phyloP scores from a whole-genome alignment of 2,329 filamentous ascomycete species.

The Hypoxylon sp. region DNA sequence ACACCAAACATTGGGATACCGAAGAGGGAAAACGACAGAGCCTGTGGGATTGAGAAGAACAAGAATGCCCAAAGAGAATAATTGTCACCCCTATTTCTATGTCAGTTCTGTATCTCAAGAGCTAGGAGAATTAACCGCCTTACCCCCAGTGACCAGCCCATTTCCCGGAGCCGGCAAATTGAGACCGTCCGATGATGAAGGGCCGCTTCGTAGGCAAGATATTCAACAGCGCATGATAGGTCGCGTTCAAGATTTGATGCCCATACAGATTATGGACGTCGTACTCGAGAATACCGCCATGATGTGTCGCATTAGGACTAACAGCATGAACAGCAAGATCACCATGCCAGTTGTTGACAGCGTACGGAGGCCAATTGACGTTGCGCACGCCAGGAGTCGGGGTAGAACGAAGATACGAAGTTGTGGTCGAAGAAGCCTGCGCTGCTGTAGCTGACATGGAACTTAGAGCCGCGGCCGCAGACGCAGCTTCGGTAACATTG shows the following conservation, averaged over 20 bases:
- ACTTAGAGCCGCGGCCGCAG: constrained; percentile 66
- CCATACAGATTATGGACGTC: constrained; percentile 87
- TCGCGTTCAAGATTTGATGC: constrained; percentile 80
- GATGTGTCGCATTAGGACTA: constrained; percentile 81
- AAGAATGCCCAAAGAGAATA: constrained; percentile 78
- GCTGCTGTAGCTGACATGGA: constrained; percentile 50
- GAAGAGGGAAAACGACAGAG: constrained; percentile 79
- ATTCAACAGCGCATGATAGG: constrained; percentile 76
- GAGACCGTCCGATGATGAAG: constrained; percentile 86
- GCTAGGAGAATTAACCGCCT: constrained; percentile 23
- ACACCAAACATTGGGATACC: constrained; percentile 83
- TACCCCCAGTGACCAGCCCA: constrained; percentile 82
- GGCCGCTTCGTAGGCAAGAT: constrained; percentile 78
- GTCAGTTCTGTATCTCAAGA: constrained; percentile 12
- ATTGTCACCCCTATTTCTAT: constrained; percentile 72
- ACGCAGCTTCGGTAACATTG: constrained; percentile 75
- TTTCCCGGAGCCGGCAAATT: constrained; percentile 81
- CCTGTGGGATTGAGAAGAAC: constrained; percentile 82
- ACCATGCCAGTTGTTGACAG: constrained; percentile 79
- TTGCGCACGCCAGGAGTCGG: constrained; percentile 74
- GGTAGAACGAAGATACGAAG: constrained; percentile 68
- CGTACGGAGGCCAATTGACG: constrained; percentile 80
- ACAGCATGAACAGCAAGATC: constrained; percentile 80
- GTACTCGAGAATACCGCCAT: constrained; percentile 80
- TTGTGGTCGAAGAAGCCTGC: constrained; percentile 52